Evolutionary conservation across 306 rosid genomes (phyloP), one percentile per base, ranked within the genome.

Genomic region (Sicyos baderoa): DNA sequence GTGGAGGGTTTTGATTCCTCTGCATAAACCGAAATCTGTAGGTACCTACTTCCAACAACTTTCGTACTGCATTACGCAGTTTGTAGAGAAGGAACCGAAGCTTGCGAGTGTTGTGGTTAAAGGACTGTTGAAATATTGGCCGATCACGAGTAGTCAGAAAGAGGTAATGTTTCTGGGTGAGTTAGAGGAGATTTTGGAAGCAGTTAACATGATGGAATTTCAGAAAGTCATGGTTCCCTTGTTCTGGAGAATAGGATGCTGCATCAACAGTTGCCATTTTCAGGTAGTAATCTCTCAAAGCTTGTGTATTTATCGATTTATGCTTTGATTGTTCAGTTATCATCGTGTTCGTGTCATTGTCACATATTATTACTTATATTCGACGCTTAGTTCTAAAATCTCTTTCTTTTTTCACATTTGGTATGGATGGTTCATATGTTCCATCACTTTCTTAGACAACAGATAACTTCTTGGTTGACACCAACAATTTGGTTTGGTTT

Each of bases 121-220:
- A 71, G 97, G 97, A 45, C 51, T 91, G 88, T 82, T 91, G 72
- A 86, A 74, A 51, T 88, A 76, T 67, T 91, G 97, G 97, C 97
- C 97, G 0, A 79, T 85, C 48, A 88, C 87, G 3, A 81, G 79
- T 74, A 79, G 97, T 82, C 97, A 88, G 88, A 91, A 91, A 79
- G 96, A 91, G 86, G 89, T 91, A 10, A 88, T 88, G 96, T 82
- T 86, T 78, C 75, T 91, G 73, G 91, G 97, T 27, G 96, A 88
- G 81, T 47, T 91, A 29, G 97, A 91, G 72, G 97, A 91, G 82
- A 86, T 91, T 75, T 79, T 91, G 89, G 97, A 91, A 74, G 78
- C 90, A 35, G 82, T 86, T 48, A 88, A 75, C 79, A 82, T 88
- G 96, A 79, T 82, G 48, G 97, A 91, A 76, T 91, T 91, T 76